These are phyloP conservation scores for Talaromyces sp. DNA, from an alignment of 2,329 filamentous ascomycete genomes.

Conservation along the genomic window DNA sequence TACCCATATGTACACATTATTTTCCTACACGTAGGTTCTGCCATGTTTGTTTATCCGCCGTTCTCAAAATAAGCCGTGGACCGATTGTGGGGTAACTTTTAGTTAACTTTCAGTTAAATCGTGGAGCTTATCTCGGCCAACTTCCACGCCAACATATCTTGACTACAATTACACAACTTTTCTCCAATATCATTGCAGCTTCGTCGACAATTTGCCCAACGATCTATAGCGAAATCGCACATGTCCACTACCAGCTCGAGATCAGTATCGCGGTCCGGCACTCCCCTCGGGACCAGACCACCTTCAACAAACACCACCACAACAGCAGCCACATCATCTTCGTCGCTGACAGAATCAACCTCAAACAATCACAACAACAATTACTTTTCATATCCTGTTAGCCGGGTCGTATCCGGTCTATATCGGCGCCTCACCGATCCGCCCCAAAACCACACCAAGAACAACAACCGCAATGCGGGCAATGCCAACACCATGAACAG, in stretches of 20 bases:
- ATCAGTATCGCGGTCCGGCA: conserved; percentile 17
- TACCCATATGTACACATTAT: neutral
- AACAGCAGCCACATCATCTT: conserved; percentile 16
- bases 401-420: conserved; percentile 57
- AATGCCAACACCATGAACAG: conserved; percentile 18
- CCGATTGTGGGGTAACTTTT: conserved; percentile 6
- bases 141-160: neutral
- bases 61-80: neutral
- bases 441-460: conserved; percentile 15
- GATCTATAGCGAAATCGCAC: neutral
- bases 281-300: conserved; percentile 16
- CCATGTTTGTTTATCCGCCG: neutral
- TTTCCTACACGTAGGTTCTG: too few relatives aligned
- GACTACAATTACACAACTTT: neutral
- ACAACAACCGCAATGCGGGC: conserved; percentile 16
- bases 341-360: conserved; percentile 18
- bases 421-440: conserved; percentile 61
- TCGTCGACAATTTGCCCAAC: neutral
- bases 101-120: neutral
- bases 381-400: conserved; percentile 51
- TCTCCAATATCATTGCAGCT: neutral
- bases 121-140: neutral
- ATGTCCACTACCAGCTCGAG: conserved; percentile 19
- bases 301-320: conserved; percentile 13
- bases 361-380: conserved; percentile 24